Evolutionary conservation across 768 basidiomycete genomes (phyloP).

Genomic region (Kwoniella sp.): DNA sequence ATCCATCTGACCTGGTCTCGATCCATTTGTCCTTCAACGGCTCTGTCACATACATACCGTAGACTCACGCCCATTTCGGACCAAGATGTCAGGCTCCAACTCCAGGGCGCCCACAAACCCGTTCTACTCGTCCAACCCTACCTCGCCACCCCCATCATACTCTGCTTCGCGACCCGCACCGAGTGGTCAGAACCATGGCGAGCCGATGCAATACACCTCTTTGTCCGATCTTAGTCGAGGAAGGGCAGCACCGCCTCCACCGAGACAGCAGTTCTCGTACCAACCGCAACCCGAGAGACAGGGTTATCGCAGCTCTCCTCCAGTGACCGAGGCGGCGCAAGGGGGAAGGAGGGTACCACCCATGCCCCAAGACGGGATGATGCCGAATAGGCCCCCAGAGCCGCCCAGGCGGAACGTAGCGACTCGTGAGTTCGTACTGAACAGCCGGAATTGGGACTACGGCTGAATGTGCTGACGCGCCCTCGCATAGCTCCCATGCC

Average conservation of each 20-base stretch:
- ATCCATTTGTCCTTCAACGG: no score
- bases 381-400: conserved; percentile 5
- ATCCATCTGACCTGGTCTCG: no score
- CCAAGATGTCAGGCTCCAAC: conserved; percentile 4
- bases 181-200: neutral
- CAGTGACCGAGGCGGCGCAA: neutral
- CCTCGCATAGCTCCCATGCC: neutral
- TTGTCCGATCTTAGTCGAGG: conserved; percentile 12
- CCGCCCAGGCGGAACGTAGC: conserved; percentile 16
- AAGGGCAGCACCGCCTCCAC: neutral
- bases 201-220: conserved; percentile 13
- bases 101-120: conserved; percentile 12
- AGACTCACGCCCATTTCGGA: no score
- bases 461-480: neutral
- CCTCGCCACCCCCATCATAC: conserved; percentile 14
- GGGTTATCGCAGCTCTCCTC: conserved; percentile 9
- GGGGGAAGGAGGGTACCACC: conserved; percentile 14
- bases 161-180: neutral
- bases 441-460: neutral
- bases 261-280: conserved; percentile 10
- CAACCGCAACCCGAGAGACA: conserved; percentile 13
- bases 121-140: conserved; percentile 9
- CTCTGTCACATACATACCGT: no score
- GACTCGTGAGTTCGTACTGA: conserved; percentile 3
- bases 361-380: conserved; percentile 13